Conservation (phyloP, 169 alveolate species). For the Babesia caballi region DNA sequence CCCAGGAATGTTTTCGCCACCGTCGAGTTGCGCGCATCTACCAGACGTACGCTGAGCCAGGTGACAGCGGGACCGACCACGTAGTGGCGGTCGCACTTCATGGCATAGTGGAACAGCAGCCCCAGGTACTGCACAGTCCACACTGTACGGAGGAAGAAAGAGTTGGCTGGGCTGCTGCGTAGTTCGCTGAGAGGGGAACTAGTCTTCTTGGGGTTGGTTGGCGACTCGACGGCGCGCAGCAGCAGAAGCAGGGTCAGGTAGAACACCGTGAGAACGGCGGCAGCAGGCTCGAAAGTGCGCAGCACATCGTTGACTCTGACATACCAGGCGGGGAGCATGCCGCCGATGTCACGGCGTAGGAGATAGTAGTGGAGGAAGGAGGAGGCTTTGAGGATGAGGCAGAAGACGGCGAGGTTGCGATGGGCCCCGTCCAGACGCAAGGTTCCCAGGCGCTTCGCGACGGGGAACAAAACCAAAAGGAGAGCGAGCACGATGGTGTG, state of each 20-base stretch:
- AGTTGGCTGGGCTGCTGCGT: not conserved
- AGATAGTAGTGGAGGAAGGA: conserved; percentile 31
- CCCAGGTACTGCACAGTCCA: conserved; percentile 9
- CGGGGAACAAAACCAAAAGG: conserved; percentile 9
- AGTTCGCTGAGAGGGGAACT: not conserved
- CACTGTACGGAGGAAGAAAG: not conserved
- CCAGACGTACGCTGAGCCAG: not conserved
- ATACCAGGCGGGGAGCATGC: conserved; percentile 12
- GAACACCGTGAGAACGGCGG: conserved; percentile 8
- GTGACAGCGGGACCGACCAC: not conserved
- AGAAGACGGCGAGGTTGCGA: conserved; percentile 6
- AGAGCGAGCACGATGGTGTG: conserved; percentile 9
- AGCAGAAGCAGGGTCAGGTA: conserved; percentile 10
- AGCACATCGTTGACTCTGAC: not conserved
- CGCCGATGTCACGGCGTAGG: conserved; percentile 9
- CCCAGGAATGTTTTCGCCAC: conserved; percentile 4
- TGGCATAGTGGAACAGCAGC: conserved; percentile 31
- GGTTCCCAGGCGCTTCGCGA: conserved; percentile 1
- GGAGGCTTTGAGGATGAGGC: conserved; percentile 10
- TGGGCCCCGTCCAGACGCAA: not conserved
- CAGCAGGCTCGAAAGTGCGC: conserved; percentile 33
- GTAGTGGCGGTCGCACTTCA: conserved; percentile 12
- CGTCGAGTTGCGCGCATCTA: not conserved
- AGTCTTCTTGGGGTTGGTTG: not conserved
- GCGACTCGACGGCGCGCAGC: not conserved